A percentile compares a stretch with the other conserved stretches of the same genome.
phyloP scores from a whole-genome alignment of 2,329 filamentous ascomycete species.

The Fusarium xyrophilum region DNA sequence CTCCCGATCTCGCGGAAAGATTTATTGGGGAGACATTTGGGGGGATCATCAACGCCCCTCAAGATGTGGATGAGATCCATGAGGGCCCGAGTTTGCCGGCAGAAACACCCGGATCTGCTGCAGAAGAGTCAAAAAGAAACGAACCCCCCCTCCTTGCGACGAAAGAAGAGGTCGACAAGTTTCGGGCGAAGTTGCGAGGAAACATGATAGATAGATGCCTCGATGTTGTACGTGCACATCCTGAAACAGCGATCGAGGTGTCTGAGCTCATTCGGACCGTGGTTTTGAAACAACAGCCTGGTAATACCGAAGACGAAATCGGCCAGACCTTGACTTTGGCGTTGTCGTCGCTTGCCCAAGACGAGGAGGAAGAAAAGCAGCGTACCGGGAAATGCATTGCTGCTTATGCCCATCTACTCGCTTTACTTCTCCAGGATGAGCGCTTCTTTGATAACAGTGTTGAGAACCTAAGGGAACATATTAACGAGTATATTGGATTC shows the following conservation, averaged over 20 bases:
- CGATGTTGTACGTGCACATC: constrained; percentile 87
- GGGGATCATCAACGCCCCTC: constrained; percentile 40
- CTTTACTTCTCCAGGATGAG: constrained; percentile 83
- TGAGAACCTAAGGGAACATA: constrained; percentile 76
- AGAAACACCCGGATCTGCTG: constrained; percentile 19
- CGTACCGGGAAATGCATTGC: constrained; percentile 70
- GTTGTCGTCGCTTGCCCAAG: constrained; percentile 71
- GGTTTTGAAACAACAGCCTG: constrained; percentile 63
- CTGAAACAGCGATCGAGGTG: constrained; percentile 88
- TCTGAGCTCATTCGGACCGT: constrained; percentile 84
- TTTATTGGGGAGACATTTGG: constrained; percentile 41
- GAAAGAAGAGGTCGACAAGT: constrained; percentile 79
- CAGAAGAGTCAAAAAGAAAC: constrained; percentile 26
- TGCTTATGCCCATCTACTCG: constrained; percentile 90
- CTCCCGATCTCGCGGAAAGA: constrained; percentile 37
- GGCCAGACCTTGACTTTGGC: constrained; percentile 84
- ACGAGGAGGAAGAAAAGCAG: constrained; percentile 71
- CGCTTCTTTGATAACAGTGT: constrained; percentile 80
- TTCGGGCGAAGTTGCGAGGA: constrained; percentile 74
- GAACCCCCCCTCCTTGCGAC: constrained; percentile 45
- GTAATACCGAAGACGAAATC: constrained; percentile 71
- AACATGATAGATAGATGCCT: constrained; percentile 88
- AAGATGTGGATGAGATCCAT: constrained; percentile 28
- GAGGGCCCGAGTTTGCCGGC: constrained; percentile 34
- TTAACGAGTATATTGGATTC: constrained; percentile 78